Conservation (phyloP, 1,284 basidiomycete genomes). For the Cystobasidium slooffiae region DNA sequence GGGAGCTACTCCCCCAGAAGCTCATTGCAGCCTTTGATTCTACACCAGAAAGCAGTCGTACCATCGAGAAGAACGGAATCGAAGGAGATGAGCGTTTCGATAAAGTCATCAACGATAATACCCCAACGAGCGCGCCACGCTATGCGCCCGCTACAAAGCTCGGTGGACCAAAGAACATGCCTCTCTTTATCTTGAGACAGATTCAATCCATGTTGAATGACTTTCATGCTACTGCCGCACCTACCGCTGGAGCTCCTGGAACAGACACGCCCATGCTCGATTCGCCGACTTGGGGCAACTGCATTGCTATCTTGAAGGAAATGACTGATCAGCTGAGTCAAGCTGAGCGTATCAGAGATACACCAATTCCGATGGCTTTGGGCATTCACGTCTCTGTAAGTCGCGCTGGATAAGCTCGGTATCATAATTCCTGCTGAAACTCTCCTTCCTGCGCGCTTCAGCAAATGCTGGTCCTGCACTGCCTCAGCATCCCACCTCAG, state of each 20-base stretch:
- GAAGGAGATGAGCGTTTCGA: constrained; percentile 20
- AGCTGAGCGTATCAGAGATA: constrained; percentile 52
- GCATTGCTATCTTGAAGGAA: constrained; percentile 45
- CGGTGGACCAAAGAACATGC: constrained; percentile 42
- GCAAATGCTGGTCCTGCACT: constrained; percentile 51
- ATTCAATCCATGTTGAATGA: constrained; percentile 38
- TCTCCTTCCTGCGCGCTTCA: constrained; percentile 9
- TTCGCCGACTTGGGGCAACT: constrained; percentile 44
- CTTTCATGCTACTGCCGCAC: constrained; percentile 36
- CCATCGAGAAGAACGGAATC: not conserved
- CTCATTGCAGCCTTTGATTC: constrained; percentile 25
- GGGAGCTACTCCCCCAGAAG: constrained; percentile 16
- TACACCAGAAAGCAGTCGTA: constrained; percentile 12
- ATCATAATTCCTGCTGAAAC: constrained; percentile 24
- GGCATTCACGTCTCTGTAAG: constrained; percentile 41
- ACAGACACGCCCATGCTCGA: constrained; percentile 33
- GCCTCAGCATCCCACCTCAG: constrained; percentile 51
- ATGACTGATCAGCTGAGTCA: constrained; percentile 50
- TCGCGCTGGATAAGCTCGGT: not conserved
- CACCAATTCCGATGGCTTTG: constrained; percentile 52
- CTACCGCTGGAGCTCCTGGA: constrained; percentile 20
- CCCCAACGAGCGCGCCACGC: constrained; percentile 1
- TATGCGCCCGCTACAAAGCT: constrained; percentile 26
- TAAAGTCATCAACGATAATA: constrained; percentile 29
- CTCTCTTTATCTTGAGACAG: constrained; percentile 36